Conservation (phyloP, 1,284 basidiomycete species). For the Tylopilus sp. region DNA sequence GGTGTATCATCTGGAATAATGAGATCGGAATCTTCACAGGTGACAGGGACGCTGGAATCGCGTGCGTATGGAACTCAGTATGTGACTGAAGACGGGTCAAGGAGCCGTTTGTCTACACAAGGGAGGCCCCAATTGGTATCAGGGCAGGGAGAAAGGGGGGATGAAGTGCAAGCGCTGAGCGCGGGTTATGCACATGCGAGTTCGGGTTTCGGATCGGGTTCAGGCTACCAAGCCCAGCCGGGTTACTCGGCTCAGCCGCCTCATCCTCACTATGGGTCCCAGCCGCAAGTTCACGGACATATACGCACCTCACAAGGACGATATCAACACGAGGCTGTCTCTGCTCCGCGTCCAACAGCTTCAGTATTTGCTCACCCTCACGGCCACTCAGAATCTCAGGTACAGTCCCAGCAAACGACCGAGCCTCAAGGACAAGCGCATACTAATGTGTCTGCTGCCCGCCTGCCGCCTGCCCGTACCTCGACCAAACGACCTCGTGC, state of each 20-base stretch:
- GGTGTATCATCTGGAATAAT: constrained; percentile 31
- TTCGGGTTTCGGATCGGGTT: constrained; percentile 4
- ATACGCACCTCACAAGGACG: constrained; percentile 21
- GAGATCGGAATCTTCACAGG: constrained; percentile 25
- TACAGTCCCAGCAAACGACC: constrained; percentile 5
- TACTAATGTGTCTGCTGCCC: neutral
- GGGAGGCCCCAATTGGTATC: neutral
- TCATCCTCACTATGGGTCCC: constrained; percentile 14
- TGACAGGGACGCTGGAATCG: constrained; percentile 4
- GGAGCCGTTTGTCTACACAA: constrained; percentile 4
- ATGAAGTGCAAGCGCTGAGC: constrained; percentile 3
- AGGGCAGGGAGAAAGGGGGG: neutral
- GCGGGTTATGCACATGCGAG: constrained; percentile 26
- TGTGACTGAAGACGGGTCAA: constrained; percentile 1
- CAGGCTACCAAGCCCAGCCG: constrained; percentile 13
- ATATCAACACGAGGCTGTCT: constrained; percentile 16
- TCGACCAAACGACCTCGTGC: constrained; percentile 34
- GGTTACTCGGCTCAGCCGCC: constrained; percentile 19
- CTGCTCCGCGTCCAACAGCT: constrained; percentile 10
- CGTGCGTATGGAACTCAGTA: constrained; percentile 6
- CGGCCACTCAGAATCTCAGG: constrained; percentile 13
- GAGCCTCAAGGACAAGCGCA: constrained; percentile 17
- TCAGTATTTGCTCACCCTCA: constrained; percentile 14
- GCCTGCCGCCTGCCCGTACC: constrained; percentile 11
- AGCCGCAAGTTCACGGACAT: constrained; percentile 9